These are phyloP conservation scores for Flaveria robusta DNA, from an alignment of 129 eudicot species.

Conservation along the genomic window DNA sequence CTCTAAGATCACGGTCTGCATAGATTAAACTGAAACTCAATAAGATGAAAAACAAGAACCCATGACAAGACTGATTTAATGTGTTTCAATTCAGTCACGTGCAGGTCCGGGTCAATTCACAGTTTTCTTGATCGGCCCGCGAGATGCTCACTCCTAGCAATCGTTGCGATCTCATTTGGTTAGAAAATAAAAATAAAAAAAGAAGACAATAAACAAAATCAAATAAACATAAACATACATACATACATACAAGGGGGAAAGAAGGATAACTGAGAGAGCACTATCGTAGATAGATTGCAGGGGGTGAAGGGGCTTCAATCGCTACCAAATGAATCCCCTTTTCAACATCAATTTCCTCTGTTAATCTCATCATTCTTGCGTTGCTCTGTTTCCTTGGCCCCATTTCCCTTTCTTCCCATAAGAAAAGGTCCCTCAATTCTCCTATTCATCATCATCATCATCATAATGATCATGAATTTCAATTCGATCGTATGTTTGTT, in stretches of 20 bases:
- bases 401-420: slow-evolving; percentile 32
- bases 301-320: slow-evolving; percentile 44
- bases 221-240: no score
- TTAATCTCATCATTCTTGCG: slow-evolving; percentile 24
- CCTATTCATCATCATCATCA: background rate
- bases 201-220: no score
- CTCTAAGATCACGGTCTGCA: background rate
- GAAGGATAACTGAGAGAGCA: no score
- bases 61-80: background rate
- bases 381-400: slow-evolving; percentile 44
- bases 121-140: no score
- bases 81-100: background rate
- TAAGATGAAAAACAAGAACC: background rate
- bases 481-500: background rate
- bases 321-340: slow-evolving; percentile 36
- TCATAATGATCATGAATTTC: background rate
- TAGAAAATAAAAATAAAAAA: no score
- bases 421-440: slow-evolving; percentile 26
- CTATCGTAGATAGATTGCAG: slow-evolving; percentile 21
- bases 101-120: background rate
- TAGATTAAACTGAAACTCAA: background rate
- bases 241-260: no score
- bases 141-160: no score
- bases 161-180: no score
- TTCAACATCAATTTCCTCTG: slow-evolving; percentile 9